phyloP scores from a whole-genome alignment of 2,329 filamentous ascomycete genomes.

The Alternaria hordeiaustralica region DNA sequence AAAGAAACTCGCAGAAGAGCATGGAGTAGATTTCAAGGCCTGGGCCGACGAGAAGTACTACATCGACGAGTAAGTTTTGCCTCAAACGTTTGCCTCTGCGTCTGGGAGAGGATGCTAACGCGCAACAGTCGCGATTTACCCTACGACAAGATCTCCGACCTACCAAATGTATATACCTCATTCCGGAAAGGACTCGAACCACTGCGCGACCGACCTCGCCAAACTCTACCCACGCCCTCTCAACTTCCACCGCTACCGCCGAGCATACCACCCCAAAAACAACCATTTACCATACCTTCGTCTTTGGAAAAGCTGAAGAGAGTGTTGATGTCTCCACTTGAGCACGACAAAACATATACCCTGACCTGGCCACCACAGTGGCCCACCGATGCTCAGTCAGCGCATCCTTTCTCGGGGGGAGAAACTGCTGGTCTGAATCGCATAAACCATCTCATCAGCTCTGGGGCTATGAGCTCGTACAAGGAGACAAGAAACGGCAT shows the following conservation, averaged over 20 bases:
- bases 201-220: slow-evolving; percentile 68
- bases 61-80: slow-evolving; percentile 71
- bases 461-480: slow-evolving; percentile 68
- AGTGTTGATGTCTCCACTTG: slow-evolving; percentile 65
- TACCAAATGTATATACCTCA: slow-evolving; percentile 77
- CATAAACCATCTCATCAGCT: slow-evolving; percentile 65
- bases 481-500: slow-evolving; percentile 75
- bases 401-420: slow-evolving; percentile 73
- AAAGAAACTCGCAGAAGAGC: slow-evolving; percentile 58
- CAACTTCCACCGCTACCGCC: slow-evolving; percentile 66
- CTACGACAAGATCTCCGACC: slow-evolving; percentile 62
- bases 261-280: slow-evolving; percentile 63
- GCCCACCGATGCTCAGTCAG: slow-evolving; percentile 62
- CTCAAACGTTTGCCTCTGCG: not conserved
- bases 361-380: slow-evolving; percentile 60
- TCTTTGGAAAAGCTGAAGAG: slow-evolving; percentile 61
- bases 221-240: slow-evolving; percentile 60
- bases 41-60: slow-evolving; percentile 81
- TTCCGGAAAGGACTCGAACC: slow-evolving; percentile 78
- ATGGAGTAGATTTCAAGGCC: slow-evolving; percentile 65
- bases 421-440: slow-evolving; percentile 66
- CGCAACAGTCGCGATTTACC: slow-evolving; percentile 69
- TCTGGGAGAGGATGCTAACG: slow-evolving; percentile 9
- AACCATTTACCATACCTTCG: slow-evolving; percentile 69
- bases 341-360: slow-evolving; percentile 50